Base-by-base conservation (phyloP, 176 grass and related monocot species). In the Musa beccarii region DNA sequence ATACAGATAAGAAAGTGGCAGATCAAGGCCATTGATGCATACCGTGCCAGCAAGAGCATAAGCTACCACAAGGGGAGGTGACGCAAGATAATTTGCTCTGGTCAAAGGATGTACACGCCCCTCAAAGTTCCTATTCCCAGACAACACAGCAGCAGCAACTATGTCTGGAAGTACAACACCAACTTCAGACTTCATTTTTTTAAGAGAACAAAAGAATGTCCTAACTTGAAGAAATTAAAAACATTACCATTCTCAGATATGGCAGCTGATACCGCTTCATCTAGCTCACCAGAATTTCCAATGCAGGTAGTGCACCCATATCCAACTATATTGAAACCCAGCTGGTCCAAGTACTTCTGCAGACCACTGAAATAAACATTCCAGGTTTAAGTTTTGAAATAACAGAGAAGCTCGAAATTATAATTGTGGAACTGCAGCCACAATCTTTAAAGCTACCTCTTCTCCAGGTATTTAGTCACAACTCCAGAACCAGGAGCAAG, bases 261-360 rank as follows among this genome's bases (percentile, higher is more conserved):
- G 71, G 88, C 91, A 81, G 86, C 76, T 64, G 90, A 87, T 29
- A 99, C 88, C 0, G 84, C 76, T 80, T 94, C 88, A 82, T 99
- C 91, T 81, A 99, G 88, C 52, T 99, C 95, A 28, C 95, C 91
- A 16, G 95, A 99, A 81, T 99, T 99, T 80, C 95, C 95, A 62
- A 99, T 99, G 86, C 95, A 99, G 69, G 95, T 99, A 57, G 95
- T 94, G 82, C 95, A 99, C 72, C 95, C 95, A 86, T 99, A 99
- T 14, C 91, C 95, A 79, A 99, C 90, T 81, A 99, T 91, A 81
- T 92, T 55, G 75, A 99, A 99, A 28, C 95, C 95, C 66, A 94
- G 88, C 78, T 99, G 86, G 81, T 99, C 84, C 7, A 99, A 83
- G 78, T 99, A 99, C 69, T 94, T 91, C 76, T 92, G 95, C 64